These are phyloP conservation scores for Paratinospora sagittata DNA, from an alignment of 164 flowering plant genomes.

Conservation along the genomic window DNA sequence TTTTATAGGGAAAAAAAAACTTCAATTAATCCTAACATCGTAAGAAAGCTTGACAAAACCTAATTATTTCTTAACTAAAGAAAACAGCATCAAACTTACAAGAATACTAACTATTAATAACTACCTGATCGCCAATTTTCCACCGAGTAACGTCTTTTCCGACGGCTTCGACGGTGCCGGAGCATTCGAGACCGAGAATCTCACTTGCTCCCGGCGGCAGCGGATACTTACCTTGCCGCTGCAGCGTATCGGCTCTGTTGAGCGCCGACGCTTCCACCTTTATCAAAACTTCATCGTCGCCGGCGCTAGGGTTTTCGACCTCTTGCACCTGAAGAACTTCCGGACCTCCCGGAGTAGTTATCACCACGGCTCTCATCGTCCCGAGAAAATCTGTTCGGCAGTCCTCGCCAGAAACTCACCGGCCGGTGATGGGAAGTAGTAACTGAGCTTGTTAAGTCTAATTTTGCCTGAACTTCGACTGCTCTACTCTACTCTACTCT, in stretches of 20 bases:
- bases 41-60: too few relatives aligned
- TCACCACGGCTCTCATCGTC: conserved; percentile 78
- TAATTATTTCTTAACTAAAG: too few relatives aligned
- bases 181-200: conserved; percentile 79
- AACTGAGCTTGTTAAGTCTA: background rate
- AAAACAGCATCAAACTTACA: too few relatives aligned
- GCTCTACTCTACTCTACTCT: too few relatives aligned
- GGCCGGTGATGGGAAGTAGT: background rate
- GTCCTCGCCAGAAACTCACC: background rate
- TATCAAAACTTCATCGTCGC: conserved; percentile 71
- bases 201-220: conserved; percentile 67
- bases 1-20: too few relatives aligned
- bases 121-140: conserved; percentile 86
- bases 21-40: too few relatives aligned
- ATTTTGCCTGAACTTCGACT: background rate
- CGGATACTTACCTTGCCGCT: conserved; percentile 56
- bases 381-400: background rate
- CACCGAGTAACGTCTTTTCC: conserved; percentile 69
- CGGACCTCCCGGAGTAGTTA: conserved; percentile 64
- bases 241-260: conserved; percentile 71
- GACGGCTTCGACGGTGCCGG: conserved; percentile 66
- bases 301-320: conserved; percentile 65
- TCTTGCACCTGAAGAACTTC: conserved; percentile 67
- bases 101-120: too few relatives aligned
- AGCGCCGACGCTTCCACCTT: conserved; percentile 70